A percentile compares a stretch with the other conserved stretches of the same genome.
These are phyloP conservation scores for Mycena citricolor DNA, from an alignment of 1,284 basidiomycete genomes.

Conservation along the genomic window DNA sequence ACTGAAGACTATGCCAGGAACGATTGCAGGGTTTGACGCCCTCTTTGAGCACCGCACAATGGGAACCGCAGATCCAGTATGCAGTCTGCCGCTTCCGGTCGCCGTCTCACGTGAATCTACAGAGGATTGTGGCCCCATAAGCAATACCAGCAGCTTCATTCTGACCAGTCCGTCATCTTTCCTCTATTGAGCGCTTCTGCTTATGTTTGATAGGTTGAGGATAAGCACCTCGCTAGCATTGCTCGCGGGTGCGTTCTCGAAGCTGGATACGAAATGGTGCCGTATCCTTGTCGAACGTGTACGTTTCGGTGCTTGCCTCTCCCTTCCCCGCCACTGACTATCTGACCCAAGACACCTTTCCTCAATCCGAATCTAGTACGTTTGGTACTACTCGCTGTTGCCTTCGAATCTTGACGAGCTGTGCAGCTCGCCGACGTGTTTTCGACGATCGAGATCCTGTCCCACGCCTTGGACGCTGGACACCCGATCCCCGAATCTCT, in stretches of 20 bases:
- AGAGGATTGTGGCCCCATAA: slow-evolving; percentile 42
- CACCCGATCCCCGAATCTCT: slow-evolving; percentile 37
- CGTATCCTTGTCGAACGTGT: slow-evolving; percentile 41
- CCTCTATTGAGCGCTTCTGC: background rate
- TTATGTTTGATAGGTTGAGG: slow-evolving; percentile 26
- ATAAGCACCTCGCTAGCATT: slow-evolving; percentile 34
- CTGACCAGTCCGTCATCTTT: slow-evolving; percentile 31
- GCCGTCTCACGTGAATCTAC: background rate
- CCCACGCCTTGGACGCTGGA: slow-evolving; percentile 34
- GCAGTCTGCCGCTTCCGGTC: slow-evolving; percentile 17
- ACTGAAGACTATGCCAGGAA: slow-evolving; percentile 24
- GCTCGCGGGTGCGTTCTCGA: slow-evolving; percentile 37
- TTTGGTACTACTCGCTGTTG: too few relatives aligned
- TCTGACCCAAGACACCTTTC: slow-evolving; percentile 35
- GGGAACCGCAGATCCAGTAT: slow-evolving; percentile 42
- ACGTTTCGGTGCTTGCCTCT: slow-evolving; percentile 13
- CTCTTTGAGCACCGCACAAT: slow-evolving; percentile 37
- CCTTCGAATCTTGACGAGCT: background rate
- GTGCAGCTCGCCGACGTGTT: slow-evolving; percentile 40
- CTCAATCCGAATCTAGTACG: slow-evolving; percentile 43
- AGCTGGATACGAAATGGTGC: slow-evolving; percentile 42
- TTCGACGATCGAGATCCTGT: slow-evolving; percentile 37
- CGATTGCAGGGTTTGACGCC: slow-evolving; percentile 36
- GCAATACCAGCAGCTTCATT: slow-evolving; percentile 34
- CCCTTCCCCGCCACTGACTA: background rate